Base-by-base conservation (phyloP, 2,329 filamentous ascomycete genomes). In the Talaromyces atroroseus region DNA sequence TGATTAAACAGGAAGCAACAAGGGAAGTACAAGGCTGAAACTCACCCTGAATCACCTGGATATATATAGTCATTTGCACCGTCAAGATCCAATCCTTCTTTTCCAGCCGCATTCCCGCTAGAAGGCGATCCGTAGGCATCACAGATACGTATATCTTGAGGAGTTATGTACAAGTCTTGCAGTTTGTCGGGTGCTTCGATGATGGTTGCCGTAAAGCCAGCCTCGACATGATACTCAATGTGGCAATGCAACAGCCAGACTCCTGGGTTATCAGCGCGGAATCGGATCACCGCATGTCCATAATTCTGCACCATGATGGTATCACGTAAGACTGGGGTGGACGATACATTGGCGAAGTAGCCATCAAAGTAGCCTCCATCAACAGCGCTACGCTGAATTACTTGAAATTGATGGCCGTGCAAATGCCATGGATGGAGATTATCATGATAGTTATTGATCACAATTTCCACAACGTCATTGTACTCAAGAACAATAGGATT, bases 401-500 rank as follows among this genome's bases (percentile, higher is more conserved):
- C 64, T 61, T 72, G 76, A 66, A 80, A 80, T 56, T 80, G 74
- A 62, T 81, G 78, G 5, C 79, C 79, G 65, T 81, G 78, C 14
- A 81, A 66, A 65, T 81, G 78, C 63, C 79, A 76, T 0, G 77
- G 76, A 60, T 79, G 77, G 24, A 72, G 61, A 47, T 69, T 69
- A 50, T 59, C 57, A 54, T 72, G 67, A 44, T 64, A 59, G 57
- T 72, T 71, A 58, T 70, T 71, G 57, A 73, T 66, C 5, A 73
- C 61, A n/a, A 73, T 61, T 21, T 73, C 70, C 18, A 72, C 66
- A 2, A 72, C 49, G 29, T 83, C 72, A 56, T 81, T 82, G 60
- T 86, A 81, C 26, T 84, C 76, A 12, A 95, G 79, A 2, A 95
- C 78, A 63, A 90, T 80, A 1, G 84, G 72, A 63, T 89, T 80